phyloP scores from a whole-genome alignment of 2,329 filamentous ascomycete species.

The Cladosporium sp. region DNA sequence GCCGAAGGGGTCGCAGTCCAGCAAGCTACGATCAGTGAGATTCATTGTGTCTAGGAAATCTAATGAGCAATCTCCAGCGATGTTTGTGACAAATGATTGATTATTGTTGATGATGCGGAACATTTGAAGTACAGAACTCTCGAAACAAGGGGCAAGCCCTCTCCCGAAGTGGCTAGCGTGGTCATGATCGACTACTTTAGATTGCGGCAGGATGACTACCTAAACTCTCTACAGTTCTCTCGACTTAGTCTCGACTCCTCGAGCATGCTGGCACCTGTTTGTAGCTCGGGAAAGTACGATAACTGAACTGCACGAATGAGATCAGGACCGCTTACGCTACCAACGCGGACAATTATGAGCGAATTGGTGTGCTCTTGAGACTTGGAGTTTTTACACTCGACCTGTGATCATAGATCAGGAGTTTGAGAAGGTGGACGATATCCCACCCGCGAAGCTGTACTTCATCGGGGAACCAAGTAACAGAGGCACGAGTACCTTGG shows the following conservation, averaged over 20 bases:
- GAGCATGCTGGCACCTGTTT: neutral
- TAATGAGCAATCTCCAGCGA: neutral
- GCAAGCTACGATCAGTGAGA: neutral
- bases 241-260: neutral
- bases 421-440: no score
- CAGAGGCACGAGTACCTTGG: no score
- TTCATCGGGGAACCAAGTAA: no score
- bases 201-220: neutral
- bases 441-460: no score
- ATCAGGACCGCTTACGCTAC: no score
- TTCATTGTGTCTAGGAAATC: neutral
- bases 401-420: no score
- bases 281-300: no score
- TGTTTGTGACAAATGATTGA: neutral
- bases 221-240: neutral
- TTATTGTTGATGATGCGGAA: neutral
- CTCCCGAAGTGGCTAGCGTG: conserved; percentile 10
- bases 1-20: conserved; percentile 1
- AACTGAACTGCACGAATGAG: no score
- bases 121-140: neutral
- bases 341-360: no score
- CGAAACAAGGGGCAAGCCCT: neutral
- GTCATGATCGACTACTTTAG: neutral
- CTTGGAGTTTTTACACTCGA: no score
- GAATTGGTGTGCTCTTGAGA: no score